Conservation (phyloP, 1,284 basidiomycete species). For the Ceratobasidium theobromae region DNA sequence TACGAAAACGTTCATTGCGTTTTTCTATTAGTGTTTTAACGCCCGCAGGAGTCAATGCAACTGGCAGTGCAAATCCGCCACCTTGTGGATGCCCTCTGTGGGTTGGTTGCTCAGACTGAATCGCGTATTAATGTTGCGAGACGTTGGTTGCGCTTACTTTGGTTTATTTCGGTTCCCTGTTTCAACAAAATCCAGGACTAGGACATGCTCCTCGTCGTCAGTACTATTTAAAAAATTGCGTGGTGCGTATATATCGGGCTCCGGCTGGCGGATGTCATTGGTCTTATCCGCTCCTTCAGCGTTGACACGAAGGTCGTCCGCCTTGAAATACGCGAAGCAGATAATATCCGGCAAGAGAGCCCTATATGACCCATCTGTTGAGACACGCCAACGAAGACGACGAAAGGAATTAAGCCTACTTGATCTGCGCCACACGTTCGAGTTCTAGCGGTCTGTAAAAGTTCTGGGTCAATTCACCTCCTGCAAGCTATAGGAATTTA, state of each 20-base stretch:
- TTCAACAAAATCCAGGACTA: conserved; percentile 74
- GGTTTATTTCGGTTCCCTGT: conserved; percentile 31
- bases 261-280: no score
- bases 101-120: background rate
- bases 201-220: conserved; percentile 61
- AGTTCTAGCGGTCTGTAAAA: conserved; percentile 72
- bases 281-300: conserved; percentile 42
- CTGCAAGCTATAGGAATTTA: no score
- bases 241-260: conserved; percentile 40
- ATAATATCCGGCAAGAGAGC: conserved; percentile 79
- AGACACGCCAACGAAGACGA: background rate
- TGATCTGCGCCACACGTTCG: conserved; percentile 77
- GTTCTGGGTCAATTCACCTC: background rate
- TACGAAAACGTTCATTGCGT: conserved; percentile 64
- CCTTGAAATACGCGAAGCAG: conserved; percentile 79
- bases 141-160: conserved; percentile 39
- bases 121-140: background rate
- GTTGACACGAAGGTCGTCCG: conserved; percentile 63
- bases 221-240: background rate
- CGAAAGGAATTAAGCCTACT: conserved; percentile 52
- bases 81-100: conserved; percentile 29
- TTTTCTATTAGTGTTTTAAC: conserved; percentile 73
- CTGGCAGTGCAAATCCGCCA: conserved; percentile 50
- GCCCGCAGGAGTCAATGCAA: conserved; percentile 57
- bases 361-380: conserved; percentile 45